A percentile compares a stretch with the other conserved stretches of the same genome.
Evolutionary conservation across 176 grass and related monocot genomes (phyloP).

Genomic region (Microstegium vimineum): DNA sequence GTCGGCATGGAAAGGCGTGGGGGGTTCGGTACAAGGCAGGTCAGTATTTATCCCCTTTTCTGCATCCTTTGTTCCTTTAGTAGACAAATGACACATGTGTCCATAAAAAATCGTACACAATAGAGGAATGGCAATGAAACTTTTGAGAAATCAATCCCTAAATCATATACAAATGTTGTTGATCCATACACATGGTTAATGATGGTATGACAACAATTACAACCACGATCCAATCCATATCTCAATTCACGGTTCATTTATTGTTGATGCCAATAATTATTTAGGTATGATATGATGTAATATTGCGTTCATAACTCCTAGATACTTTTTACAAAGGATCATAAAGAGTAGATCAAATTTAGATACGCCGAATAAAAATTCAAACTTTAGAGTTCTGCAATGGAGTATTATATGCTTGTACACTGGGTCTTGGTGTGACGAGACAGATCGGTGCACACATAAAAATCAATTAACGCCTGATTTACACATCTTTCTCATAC

Average conservation of each 20-base stretch:
- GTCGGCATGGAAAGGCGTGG: slow-evolving; percentile 91
- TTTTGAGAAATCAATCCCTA: not conserved
- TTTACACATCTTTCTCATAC: not conserved
- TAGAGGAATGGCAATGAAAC: not conserved
- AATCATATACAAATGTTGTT: not conserved
- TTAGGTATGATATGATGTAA: not conserved
- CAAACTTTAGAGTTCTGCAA: not conserved
- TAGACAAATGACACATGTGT: not conserved
- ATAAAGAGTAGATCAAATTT: not conserved
- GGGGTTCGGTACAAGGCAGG: slow-evolving; percentile 85
- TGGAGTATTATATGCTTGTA: not conserved
- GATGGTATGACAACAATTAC: not conserved
- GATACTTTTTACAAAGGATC: not conserved
- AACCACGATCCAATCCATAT: not conserved
- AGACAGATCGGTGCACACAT: not conserved
- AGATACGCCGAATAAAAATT: not conserved
- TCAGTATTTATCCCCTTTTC: slow-evolving; percentile 10
- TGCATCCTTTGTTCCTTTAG: not conserved
- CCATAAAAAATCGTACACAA: not conserved
- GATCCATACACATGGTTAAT: not conserved
- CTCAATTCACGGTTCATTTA: not conserved
- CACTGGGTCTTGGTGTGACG: not conserved
- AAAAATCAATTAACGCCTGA: not conserved
- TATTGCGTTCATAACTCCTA: not conserved
- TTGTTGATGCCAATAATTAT: not conserved